Conservation (phyloP, 1,284 basidiomycete species). For the Sutorius eximius region DNA sequence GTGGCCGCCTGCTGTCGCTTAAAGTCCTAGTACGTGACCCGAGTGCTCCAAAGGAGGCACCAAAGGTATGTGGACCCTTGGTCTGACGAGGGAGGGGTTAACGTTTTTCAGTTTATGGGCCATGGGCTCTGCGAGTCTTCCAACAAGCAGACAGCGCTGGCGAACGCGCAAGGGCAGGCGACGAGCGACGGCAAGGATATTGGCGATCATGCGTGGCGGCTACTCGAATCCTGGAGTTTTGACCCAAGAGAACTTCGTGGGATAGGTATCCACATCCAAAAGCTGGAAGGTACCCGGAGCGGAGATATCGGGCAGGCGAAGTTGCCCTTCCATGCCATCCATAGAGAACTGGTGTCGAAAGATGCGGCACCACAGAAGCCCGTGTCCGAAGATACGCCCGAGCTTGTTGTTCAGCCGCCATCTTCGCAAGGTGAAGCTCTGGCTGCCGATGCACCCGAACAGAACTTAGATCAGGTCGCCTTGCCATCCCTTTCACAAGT, state of each 20-base stretch:
- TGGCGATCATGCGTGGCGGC: slow-evolving; percentile 74
- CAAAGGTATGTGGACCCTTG: slow-evolving; percentile 63
- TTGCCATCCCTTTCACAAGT: slow-evolving; percentile 75
- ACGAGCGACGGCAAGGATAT: slow-evolving; percentile 76
- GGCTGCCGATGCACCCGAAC: slow-evolving; percentile 2
- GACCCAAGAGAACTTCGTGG: slow-evolving; percentile 90
- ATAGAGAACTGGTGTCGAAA: slow-evolving; percentile 5
- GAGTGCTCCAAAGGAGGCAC: slow-evolving; percentile 86
- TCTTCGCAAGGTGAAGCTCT: slow-evolving; percentile 34
- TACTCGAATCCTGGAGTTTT: slow-evolving; percentile 74
- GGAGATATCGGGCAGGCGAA: slow-evolving; percentile 46
- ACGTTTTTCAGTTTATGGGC: slow-evolving; percentile 73
- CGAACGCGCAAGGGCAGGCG: slow-evolving; percentile 59
- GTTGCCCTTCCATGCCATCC: slow-evolving; percentile 50
- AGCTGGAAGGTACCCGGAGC: slow-evolving; percentile 59
- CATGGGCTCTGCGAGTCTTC: slow-evolving; percentile 87
- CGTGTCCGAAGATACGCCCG: slow-evolving; percentile 15
- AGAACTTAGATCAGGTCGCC: slow-evolving; percentile 31
- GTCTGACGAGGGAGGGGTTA: slow-evolving; percentile 2
- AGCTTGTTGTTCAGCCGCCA: slow-evolving; percentile 36
- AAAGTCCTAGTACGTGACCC: slow-evolving; percentile 90
- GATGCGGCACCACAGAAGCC: not conserved
- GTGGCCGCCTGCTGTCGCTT: slow-evolving; percentile 74
- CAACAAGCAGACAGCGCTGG: slow-evolving; percentile 70
- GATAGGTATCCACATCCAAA: slow-evolving; percentile 90